Conservation (phyloP, 2,329 filamentous ascomycete species). For the Phialemonium atrogriseum region DNA sequence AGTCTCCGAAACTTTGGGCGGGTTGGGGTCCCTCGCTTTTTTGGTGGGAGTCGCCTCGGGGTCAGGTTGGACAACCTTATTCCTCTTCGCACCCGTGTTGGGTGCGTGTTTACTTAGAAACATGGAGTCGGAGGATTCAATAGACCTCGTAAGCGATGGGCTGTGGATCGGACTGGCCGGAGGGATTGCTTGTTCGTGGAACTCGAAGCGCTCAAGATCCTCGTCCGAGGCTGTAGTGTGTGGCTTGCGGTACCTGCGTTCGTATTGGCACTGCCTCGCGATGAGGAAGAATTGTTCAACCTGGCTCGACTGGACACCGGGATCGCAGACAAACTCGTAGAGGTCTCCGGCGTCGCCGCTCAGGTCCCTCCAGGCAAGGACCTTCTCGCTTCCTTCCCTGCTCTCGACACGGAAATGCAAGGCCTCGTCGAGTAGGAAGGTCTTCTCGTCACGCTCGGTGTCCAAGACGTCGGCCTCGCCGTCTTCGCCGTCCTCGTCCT, state of each 20-base stretch:
- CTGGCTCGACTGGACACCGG: conserved; percentile 58
- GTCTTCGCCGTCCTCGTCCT: conserved; percentile 83
- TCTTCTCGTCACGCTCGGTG: conserved; percentile 90
- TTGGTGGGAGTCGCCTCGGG: conserved; percentile 21
- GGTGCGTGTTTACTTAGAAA: conserved; percentile 37
- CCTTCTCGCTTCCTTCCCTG: conserved; percentile 70
- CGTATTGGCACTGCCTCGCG: conserved; percentile 92
- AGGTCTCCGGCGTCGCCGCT: conserved; percentile 90
- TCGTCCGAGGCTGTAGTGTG: conserved; percentile 72
- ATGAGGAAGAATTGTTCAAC: conserved; percentile 74
- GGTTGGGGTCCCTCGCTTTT: conserved; percentile 24
- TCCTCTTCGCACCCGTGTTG: conserved; percentile 39
- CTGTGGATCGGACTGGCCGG: conserved; percentile 55
- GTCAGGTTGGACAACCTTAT: conserved; percentile 11
- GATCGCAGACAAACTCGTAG: conserved; percentile 96
- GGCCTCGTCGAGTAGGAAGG: conserved; percentile 31
- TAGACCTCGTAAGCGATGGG: conserved; percentile 44
- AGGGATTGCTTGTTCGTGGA: conserved; percentile 57
- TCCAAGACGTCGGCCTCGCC: conserved; percentile 65
- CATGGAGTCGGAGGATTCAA: conserved; percentile 51
- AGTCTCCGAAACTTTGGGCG: conserved; percentile 51
- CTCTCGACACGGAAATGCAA: conserved; percentile 39
- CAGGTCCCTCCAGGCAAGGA: conserved; percentile 90
- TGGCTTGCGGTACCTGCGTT: conserved; percentile 81
- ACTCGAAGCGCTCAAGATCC: conserved; percentile 77